phyloP scores from a whole-genome alignment of 768 basidiomycete species.

The Rubroboletus satanas region DNA sequence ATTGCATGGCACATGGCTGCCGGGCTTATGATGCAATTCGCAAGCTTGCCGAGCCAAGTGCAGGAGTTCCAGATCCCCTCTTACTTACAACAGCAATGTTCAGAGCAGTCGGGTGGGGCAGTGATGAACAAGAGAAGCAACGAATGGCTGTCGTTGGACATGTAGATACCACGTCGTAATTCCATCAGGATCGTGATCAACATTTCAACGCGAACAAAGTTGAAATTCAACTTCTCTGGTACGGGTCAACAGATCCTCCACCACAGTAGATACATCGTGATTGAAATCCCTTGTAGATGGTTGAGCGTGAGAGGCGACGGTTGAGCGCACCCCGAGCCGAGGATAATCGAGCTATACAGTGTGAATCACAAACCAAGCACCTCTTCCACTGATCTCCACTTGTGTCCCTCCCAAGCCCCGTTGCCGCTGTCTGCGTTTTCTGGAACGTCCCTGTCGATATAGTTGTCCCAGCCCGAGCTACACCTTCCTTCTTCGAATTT shows the following conservation, averaged over 20 bases:
- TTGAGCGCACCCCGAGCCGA: background rate
- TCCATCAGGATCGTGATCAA: background rate
- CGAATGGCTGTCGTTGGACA: slow-evolving; percentile 16
- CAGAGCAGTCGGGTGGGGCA: slow-evolving; percentile 27
- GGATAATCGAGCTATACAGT: background rate
- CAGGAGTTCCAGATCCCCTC: slow-evolving; percentile 34
- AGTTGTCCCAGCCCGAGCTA: slow-evolving; percentile 36
- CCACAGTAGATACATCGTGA: background rate
- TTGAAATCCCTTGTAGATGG: background rate
- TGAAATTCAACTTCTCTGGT: background rate
- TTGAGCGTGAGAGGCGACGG: background rate
- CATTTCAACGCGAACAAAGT: background rate
- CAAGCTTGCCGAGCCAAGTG: slow-evolving; percentile 34
- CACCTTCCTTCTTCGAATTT: slow-evolving; percentile 28
- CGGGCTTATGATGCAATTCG: slow-evolving; percentile 40
- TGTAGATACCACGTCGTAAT: slow-evolving; percentile 1
- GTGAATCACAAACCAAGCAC: slow-evolving; percentile 21
- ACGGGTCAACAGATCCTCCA: background rate
- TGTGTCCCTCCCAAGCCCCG: slow-evolving; percentile 32
- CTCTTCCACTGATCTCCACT: slow-evolving; percentile 30
- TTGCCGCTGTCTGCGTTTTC: slow-evolving; percentile 32
- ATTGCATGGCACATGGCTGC: slow-evolving; percentile 39
- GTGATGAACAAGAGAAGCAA: slow-evolving; percentile 18
- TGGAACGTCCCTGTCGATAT: slow-evolving; percentile 25
- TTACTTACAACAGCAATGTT: slow-evolving; percentile 34